Evolutionary conservation across 164 flowering plant genomes (phyloP).

Genomic region (Vitis vinifera): ASM3070453v1 NC_081819.1:11056501-11057000

Average conservation of each 20-base stretch:
- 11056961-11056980: too few relatives aligned
- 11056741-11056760: too few relatives aligned
- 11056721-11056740: too few relatives aligned
- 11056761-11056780: too few relatives aligned
- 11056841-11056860: constrained; percentile 50
- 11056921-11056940: too few relatives aligned
- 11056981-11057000: too few relatives aligned
- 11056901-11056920: constrained; percentile 4
- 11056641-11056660: constrained; percentile 57
- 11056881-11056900: constrained; percentile 19
- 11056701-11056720: too few relatives aligned
- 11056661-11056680: constrained; percentile 62
- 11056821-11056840: constrained; percentile 25
- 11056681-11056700: not conserved
- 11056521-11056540: too few relatives aligned
- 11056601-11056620: constrained; percentile 36
- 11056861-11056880: constrained; percentile 29
- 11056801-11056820: constrained; percentile 99
- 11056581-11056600: constrained; percentile 45
- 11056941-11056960: too few relatives aligned
- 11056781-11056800: not conserved
- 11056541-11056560: too few relatives aligned
- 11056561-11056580: constrained; percentile 49
- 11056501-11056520: too few relatives aligned
- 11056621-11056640: constrained; percentile 27